Conservation (phyloP, 768 basidiomycete species). For the Clathrus columnatus region DNA sequence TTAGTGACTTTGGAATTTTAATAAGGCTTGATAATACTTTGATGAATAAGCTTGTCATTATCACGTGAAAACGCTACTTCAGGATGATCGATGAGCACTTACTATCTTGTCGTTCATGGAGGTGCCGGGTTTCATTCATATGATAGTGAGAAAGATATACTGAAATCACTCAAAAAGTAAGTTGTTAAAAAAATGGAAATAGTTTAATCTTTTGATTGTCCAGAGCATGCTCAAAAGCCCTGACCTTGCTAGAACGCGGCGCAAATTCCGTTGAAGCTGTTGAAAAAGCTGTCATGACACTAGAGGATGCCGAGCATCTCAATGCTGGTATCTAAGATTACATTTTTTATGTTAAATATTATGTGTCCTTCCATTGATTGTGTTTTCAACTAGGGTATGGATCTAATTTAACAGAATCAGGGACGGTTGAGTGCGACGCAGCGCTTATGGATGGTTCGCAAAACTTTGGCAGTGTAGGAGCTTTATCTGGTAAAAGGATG, state of each 20-base stretch:
- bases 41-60: too few species aligned
- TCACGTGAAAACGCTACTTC: too few species aligned
- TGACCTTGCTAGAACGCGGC: constrained; percentile 18
- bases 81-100: too few species aligned
- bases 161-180: constrained; percentile 48
- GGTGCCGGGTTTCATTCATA: constrained; percentile 63
- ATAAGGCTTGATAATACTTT: too few species aligned
- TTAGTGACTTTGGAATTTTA: too few species aligned
- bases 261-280: constrained; percentile 37
- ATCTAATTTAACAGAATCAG: constrained; percentile 68
- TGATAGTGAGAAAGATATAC: constrained; percentile 41
- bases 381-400: constrained; percentile 46
- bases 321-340: constrained; percentile 50
- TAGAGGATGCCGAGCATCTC: constrained; percentile 60
- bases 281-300: constrained; percentile 41
- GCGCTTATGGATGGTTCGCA: constrained; percentile 49
- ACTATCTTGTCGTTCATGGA: constrained; percentile 56
- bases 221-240: constrained; percentile 47
- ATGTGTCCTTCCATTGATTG: not conserved
- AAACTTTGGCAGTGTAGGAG: constrained; percentile 68
- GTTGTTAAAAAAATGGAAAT: too few species aligned
- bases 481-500: constrained; percentile 49
- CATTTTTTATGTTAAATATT: not conserved
- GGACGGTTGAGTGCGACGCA: constrained; percentile 76
- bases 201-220: not conserved